Evolutionary conservation across 2,329 filamentous ascomycete species (phyloP).

Genomic region (Ilyonectria mors-panacis): DNA sequence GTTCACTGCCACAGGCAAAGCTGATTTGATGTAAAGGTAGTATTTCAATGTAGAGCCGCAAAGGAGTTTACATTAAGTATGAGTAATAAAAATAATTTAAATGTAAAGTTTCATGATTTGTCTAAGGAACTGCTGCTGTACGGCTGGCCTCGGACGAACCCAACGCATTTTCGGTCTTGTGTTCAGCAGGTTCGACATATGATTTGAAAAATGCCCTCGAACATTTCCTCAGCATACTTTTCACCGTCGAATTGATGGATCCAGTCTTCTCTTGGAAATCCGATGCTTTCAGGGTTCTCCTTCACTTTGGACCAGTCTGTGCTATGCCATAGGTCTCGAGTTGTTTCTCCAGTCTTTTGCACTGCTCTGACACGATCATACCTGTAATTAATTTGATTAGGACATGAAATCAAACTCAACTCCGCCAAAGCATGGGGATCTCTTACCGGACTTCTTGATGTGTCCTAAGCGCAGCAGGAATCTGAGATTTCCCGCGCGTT

Average conservation of each 20-base stretch:
- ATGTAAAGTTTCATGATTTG: not conserved
- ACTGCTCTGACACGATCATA: constrained; percentile 41
- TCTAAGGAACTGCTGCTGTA: not conserved
- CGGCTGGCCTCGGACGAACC: not conserved
- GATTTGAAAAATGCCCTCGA: constrained; percentile 21
- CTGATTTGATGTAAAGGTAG: too few relatives aligned
- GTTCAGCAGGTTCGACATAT: not conserved
- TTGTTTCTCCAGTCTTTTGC: constrained; percentile 42
- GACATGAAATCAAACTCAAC: accelerated
- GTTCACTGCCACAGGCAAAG: too few relatives aligned
- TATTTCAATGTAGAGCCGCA: too few relatives aligned
- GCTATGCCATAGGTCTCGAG: constrained; percentile 42
- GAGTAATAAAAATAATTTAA: too few relatives aligned
- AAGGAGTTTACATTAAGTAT: too few relatives aligned
- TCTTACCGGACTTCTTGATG: constrained; percentile 37
- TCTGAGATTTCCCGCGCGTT: constrained; percentile 12
- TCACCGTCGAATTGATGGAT: constrained; percentile 43
- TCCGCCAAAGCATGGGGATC: accelerated
- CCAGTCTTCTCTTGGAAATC: constrained; percentile 39
- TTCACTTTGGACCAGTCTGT: constrained; percentile 40
- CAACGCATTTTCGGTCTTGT: not conserved
- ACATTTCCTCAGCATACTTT: constrained; percentile 37
- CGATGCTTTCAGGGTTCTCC: constrained; percentile 34
- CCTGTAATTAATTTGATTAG: not conserved
- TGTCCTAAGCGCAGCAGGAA: constrained; percentile 31